These are phyloP conservation scores for Fonsecaea pedrosoi DNA, from an alignment of 2,329 filamentous ascomycete species.

Conservation along the genomic window DNA sequence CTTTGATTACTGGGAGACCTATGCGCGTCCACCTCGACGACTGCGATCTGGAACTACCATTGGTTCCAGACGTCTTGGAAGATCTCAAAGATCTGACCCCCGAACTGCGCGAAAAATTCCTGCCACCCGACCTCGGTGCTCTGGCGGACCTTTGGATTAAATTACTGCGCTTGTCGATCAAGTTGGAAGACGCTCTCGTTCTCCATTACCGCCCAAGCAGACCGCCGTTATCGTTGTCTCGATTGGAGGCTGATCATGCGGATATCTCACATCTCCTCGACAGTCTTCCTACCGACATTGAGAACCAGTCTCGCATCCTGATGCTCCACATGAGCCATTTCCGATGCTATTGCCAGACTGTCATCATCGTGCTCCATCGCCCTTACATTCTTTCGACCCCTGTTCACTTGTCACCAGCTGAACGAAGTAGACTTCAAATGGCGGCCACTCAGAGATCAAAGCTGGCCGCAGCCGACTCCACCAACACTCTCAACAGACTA, in stretches of 20 bases:
- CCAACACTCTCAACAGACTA: conserved; percentile 42
- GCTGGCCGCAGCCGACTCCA: conserved; percentile 42
- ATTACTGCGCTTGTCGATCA: conserved; percentile 41
- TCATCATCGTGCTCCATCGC: conserved; percentile 44
- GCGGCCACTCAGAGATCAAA: conserved; percentile 40
- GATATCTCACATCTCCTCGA: conserved; percentile 32
- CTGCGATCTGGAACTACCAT: conserved; percentile 46
- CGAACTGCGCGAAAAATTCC: conserved; percentile 26
- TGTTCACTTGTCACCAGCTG: conserved; percentile 28
- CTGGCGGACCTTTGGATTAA: conserved; percentile 36
- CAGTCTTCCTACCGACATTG: conserved; percentile 35
- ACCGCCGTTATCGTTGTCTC: conserved; percentile 31
- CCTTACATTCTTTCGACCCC: conserved; percentile 40
- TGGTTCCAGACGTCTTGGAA: conserved; percentile 41
- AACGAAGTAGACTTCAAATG: conserved; percentile 38
- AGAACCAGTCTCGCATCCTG: conserved; percentile 5
- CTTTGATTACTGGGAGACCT: conserved; percentile 50
- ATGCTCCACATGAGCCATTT: conserved; percentile 17
- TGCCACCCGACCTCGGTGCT: conserved; percentile 39
- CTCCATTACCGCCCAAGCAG: conserved; percentile 41
- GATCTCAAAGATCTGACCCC: conserved; percentile 36
- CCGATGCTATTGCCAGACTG: conserved; percentile 33
- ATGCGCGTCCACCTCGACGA: conserved; percentile 48
- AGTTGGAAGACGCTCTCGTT: conserved; percentile 41
- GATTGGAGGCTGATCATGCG: conserved; percentile 40